Percentiles rank a stretch among this genome's conserved stretches.
Evolutionary conservation across 306 rosid genomes (phyloP).

Genomic region (Cicer arietinum): DNA sequence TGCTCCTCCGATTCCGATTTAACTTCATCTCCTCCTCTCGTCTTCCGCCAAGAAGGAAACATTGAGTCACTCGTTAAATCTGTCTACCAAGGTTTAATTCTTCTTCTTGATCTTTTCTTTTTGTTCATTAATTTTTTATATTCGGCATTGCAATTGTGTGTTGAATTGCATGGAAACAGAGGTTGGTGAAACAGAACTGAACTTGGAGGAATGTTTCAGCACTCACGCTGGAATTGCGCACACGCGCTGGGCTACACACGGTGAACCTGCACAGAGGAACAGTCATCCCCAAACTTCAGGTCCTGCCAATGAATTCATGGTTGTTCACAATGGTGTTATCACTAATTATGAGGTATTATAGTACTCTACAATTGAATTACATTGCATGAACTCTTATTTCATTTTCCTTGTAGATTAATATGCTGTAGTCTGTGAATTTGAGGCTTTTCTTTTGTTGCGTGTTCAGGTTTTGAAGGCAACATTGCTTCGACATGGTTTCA

Average conservation of each 20-base stretch:
- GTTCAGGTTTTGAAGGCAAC: constrained; percentile 90
- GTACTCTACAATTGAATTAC: constrained; percentile 13
- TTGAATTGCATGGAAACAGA: constrained; percentile 52
- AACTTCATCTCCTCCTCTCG: constrained; percentile 55
- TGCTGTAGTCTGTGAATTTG: background rate
- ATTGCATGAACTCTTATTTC: background rate
- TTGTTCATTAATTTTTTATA: background rate
- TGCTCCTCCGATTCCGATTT: constrained; percentile 33
- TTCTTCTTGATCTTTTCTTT: background rate
- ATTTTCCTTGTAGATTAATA: background rate
- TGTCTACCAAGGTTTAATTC: constrained; percentile 67
- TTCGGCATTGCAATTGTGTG: background rate
- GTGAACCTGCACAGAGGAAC: constrained; percentile 91
- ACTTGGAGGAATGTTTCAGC: constrained; percentile 71
- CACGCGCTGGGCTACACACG: constrained; percentile 99
- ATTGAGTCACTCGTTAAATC: constrained; percentile 95
- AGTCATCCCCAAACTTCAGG: constrained; percentile 95
- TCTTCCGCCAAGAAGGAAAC: constrained; percentile 92
- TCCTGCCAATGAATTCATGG: constrained; percentile 80
- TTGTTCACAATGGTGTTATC: constrained; percentile 91
- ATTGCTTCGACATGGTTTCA: constrained; percentile 78
- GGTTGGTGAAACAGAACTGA: constrained; percentile 63
- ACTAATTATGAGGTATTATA: constrained; percentile 84
- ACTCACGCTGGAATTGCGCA: constrained; percentile 93
- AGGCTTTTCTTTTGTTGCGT: background rate